Base-by-base conservation (phyloP, 805 yeast species). In the Metschnikowia dekortorum region DNA sequence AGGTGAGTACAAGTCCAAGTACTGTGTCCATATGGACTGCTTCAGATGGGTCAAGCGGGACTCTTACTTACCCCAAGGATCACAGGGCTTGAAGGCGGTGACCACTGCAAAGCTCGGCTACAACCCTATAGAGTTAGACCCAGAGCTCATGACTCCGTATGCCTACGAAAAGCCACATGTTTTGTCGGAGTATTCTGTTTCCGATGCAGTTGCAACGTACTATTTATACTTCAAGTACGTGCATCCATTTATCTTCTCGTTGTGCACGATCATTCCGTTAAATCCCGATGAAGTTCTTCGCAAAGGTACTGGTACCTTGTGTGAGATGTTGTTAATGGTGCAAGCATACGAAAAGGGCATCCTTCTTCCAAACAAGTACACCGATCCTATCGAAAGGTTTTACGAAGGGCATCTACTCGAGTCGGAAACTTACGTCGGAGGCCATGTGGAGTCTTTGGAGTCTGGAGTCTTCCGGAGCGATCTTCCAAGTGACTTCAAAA, bases 191-290 rank as follows among this genome's bases (percentile, higher is more conserved):
- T 94, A 94, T 67, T 95, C 99, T 0, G 99, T 94, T 29, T 95
- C 99, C 50, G 99, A 94, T 76, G 99, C 99, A 10, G 99, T 95
- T 37, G 99, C 99, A 4, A 94, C 99, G 0, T 94, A 91, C 65
- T 94, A 94, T 67, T 74, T 94, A 42, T 94, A 91, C 72, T 91
- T 87, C 82, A 94, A 94, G 68, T 95, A 94, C 64, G 97, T 94
- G 47, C 98, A 91, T 67, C 98, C 98, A 1, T 94, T 94, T 70
- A 86, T 94, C 58, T 90, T 94, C 63, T 94, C 99, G 2, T 81
- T 94, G 51, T 91, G 98, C 68, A 90, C 95, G 10, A 95, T 94
- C 64, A 82, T 94, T 69, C 99, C 99, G 0, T 73, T 94, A 59
- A 89, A 91, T 60, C 99, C 99, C 0, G 99, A 94, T 68, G 99